Conservation (phyloP, 345 rosid species). For the Aethionema arabicum region DNA sequence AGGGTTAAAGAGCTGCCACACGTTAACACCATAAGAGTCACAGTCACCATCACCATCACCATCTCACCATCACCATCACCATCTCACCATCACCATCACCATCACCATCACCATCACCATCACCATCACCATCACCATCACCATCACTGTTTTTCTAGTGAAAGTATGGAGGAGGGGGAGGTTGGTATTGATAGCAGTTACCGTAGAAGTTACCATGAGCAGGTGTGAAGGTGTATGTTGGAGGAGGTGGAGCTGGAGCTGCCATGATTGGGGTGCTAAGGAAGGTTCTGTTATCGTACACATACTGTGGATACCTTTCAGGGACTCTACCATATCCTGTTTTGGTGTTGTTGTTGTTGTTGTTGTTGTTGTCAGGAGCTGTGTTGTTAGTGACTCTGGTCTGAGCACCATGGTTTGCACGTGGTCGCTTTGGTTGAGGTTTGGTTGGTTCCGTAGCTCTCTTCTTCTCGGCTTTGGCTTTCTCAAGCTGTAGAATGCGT, state of each 20-base stretch:
- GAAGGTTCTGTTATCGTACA: slow-evolving; percentile 81
- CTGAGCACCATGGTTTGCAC: slow-evolving; percentile 64
- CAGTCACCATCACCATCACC: slow-evolving; percentile 72
- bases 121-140: no score
- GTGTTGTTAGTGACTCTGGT: slow-evolving; percentile 49
- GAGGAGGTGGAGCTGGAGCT: slow-evolving; percentile 58
- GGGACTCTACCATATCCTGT: slow-evolving; percentile 65
- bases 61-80: slow-evolving; percentile 49
- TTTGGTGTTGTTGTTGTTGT: slow-evolving; percentile 38
- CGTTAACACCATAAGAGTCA: slow-evolving; percentile 41
- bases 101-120: slow-evolving; percentile 68
- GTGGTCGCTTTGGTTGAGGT: slow-evolving; percentile 94
- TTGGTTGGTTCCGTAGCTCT: slow-evolving; percentile 77
- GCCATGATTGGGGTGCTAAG: slow-evolving; percentile 51
- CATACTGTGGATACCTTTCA: slow-evolving; percentile 75
- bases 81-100: slow-evolving; percentile 49
- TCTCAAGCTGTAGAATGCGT: slow-evolving; percentile 76
- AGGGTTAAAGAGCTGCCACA: slow-evolving; percentile 36
- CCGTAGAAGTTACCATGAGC: slow-evolving; percentile 88
- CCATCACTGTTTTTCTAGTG: slow-evolving; percentile 48
- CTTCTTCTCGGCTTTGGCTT: slow-evolving; percentile 91
- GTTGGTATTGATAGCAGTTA: slow-evolving; percentile 89
- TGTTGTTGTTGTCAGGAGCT: slow-evolving; percentile 39
- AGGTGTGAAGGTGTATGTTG: slow-evolving; percentile 68
- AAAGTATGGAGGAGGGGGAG: slow-evolving; percentile 59